Evolutionary conservation across 768 basidiomycete genomes (phyloP).

Genomic region (Rhodotorula babjevae): DNA sequence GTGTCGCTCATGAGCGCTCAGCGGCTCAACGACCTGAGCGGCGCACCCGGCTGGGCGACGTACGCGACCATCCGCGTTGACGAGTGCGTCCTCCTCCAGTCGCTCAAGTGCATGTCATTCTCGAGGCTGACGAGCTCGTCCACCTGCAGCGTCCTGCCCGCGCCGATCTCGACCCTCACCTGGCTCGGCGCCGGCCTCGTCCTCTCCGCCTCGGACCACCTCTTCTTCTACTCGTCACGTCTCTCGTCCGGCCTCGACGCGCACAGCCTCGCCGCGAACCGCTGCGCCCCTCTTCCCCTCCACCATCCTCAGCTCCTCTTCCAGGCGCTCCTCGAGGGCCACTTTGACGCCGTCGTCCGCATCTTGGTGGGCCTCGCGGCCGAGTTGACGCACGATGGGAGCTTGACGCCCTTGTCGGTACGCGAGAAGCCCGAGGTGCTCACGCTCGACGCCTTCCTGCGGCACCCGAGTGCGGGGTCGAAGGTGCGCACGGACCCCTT

Average conservation of each 20-base stretch:
- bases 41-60: neutral
- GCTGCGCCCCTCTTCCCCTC: slow-evolving; percentile 80
- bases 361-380: slow-evolving; percentile 66
- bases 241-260: slow-evolving; percentile 53
- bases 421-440: neutral
- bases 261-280: slow-evolving; percentile 73
- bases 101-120: neutral
- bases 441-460: slow-evolving; percentile 7
- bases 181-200: slow-evolving; percentile 62
- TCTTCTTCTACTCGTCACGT: slow-evolving; percentile 60
- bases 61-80: slow-evolving; percentile 4
- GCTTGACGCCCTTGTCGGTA: slow-evolving; percentile 14
- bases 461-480: neutral
- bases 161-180: slow-evolving; percentile 71
- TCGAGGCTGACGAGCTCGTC: neutral
- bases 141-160: slow-evolving; percentile 61
- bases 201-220: slow-evolving; percentile 73
- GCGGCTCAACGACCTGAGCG: slow-evolving; percentile 7
- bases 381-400: slow-evolving; percentile 47
- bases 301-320: slow-evolving; percentile 85
- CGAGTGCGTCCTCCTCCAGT: neutral
- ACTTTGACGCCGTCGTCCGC: slow-evolving; percentile 75
- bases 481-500: neutral
- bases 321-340: slow-evolving; percentile 48
- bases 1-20: slow-evolving; percentile 19